A percentile compares a stretch with the other conserved stretches of the same genome.
Evolutionary conservation across 805 yeast species (phyloP).

Genomic region (Danielia reshetovae): DNA sequence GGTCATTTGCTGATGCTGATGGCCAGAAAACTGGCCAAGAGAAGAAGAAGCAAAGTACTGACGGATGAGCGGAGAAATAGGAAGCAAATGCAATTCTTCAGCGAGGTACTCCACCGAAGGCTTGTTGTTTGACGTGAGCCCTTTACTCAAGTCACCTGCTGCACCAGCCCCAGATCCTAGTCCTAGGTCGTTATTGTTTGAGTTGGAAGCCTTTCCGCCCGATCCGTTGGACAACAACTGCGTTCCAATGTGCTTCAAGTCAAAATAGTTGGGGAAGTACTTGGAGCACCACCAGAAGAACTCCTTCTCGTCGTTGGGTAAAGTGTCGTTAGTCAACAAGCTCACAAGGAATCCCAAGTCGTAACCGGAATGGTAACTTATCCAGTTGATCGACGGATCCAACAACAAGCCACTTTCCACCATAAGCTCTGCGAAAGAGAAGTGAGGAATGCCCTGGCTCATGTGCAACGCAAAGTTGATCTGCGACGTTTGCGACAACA

Average conservation of each 20-base stretch:
- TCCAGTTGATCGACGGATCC: conserved; percentile 73
- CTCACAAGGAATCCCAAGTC: conserved; percentile 88
- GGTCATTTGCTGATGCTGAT: conserved; percentile 35
- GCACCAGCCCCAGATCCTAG: conserved; percentile 2
- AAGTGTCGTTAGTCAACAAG: conserved; percentile 64
- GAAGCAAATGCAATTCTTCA: conserved; percentile 62
- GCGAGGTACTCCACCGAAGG: conserved; percentile 60
- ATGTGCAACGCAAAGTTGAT: conserved; percentile 74
- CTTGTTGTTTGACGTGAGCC: conserved; percentile 22
- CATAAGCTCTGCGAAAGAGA: conserved; percentile 78
- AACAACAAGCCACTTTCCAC: conserved; percentile 83
- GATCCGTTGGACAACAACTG: conserved; percentile 24
- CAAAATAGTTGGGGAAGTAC: conserved; percentile 80
- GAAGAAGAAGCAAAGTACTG: conserved; percentile 28
- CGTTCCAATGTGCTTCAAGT: conserved; percentile 58
- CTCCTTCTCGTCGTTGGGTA: conserved; percentile 79
- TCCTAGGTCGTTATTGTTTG: conserved; percentile 15
- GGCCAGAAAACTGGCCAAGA: conserved; percentile 16
- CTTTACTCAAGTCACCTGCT: conserved; percentile 6
- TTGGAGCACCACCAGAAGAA: conserved; percentile 66
- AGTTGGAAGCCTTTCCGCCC: conserved; percentile 21
- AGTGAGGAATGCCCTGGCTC: conserved; percentile 71
- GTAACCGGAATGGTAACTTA: conserved; percentile 90
- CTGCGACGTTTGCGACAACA: conserved; percentile 72
- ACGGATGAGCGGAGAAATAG: conserved; percentile 50